Conservation (phyloP, 495 filamentous ascomycete species). For the Tetracladium marchalianum region DNA sequence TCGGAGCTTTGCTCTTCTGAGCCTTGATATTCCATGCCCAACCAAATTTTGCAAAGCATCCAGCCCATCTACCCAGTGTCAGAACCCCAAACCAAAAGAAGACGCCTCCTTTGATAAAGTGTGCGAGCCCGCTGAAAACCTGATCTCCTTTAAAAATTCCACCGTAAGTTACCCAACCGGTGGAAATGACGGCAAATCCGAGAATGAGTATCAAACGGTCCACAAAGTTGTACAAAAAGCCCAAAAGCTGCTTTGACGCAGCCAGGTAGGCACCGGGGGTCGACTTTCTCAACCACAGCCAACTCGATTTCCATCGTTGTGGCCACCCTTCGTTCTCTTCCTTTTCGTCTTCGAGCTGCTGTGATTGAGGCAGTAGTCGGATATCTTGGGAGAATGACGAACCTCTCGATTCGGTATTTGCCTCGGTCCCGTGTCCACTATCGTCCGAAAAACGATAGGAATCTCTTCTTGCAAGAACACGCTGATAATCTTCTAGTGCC, state of each 20-base stretch:
- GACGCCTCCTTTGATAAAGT: slow-evolving; percentile 94
- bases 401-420: slow-evolving; percentile 52
- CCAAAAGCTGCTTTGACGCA: slow-evolving; percentile 41
- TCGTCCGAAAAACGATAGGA: slow-evolving; percentile 66
- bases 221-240: slow-evolving; percentile 46
- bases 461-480: slow-evolving; percentile 32
- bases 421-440: slow-evolving; percentile 82
- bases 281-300: slow-evolving; percentile 12
- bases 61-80: slow-evolving; percentile 82
- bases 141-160: slow-evolving; percentile 56
- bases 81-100: slow-evolving; percentile 93
- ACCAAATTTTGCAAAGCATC: slow-evolving; percentile 81
- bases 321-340: slow-evolving; percentile 21
- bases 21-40: slow-evolving; percentile 50
- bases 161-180: slow-evolving; percentile 57
- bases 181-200: slow-evolving; percentile 53
- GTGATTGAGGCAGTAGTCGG: slow-evolving; percentile 32
- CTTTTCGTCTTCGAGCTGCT: slow-evolving; percentile 38
- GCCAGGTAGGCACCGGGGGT: slow-evolving; percentile 7
- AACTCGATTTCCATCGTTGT: slow-evolving; percentile 5
- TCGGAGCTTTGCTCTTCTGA: slow-evolving; percentile 51
- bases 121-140: slow-evolving; percentile 80
- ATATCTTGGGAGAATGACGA: slow-evolving; percentile 49
- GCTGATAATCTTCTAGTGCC: slow-evolving; percentile 53
- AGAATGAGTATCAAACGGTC: slow-evolving; percentile 54